Conservation (phyloP, 805 yeast genomes). For the Sugiyamaella boreocaroliniensis region DNA sequence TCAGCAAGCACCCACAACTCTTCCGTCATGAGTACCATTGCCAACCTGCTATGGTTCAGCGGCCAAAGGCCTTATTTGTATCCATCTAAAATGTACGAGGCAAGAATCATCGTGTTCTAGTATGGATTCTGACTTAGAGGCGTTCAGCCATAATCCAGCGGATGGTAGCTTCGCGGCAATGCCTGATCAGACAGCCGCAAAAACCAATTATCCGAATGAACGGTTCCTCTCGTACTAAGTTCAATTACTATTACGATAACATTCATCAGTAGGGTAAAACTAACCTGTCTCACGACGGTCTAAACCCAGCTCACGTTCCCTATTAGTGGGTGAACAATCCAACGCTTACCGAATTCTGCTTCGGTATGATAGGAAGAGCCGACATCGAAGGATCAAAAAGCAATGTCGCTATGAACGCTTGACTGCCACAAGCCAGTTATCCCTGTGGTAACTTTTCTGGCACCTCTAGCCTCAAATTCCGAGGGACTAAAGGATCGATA, state of each 20-base stretch:
- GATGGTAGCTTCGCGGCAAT: conserved; percentile 45
- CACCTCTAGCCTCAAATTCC: conserved; percentile 42
- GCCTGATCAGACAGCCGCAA: conserved; percentile 43
- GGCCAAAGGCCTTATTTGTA: conserved; percentile 39
- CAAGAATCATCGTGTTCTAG: conserved; percentile 41
- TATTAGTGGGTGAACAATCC: conserved; percentile 44
- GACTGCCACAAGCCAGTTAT: conserved; percentile 44
- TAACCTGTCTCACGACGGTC: conserved; percentile 43
- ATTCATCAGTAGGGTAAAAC: conserved; percentile 40
- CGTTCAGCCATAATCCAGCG: conserved; percentile 45
- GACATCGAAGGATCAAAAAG: conserved; percentile 44
- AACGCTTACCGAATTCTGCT: conserved; percentile 43
- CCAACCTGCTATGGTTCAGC: conserved; percentile 40
- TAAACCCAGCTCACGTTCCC: conserved; percentile 41
- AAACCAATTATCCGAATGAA: conserved; percentile 43
- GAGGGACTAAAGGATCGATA: conserved; percentile 44
- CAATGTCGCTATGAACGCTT: conserved; percentile 44
- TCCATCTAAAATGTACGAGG: conserved; percentile 39
- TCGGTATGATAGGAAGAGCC: conserved; percentile 47
- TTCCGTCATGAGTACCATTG: conserved; percentile 34
- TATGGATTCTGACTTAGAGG: conserved; percentile 50
- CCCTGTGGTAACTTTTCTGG: conserved; percentile 41
- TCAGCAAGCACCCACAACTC: conserved; percentile 37
- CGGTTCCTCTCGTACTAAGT: conserved; percentile 44
- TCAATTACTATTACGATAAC: conserved; percentile 38